A percentile compares a stretch with the other conserved stretches of the same genome.
These are phyloP conservation scores for Dendrothele bispora DNA, from an alignment of 768 basidiomycete species.

Conservation along the genomic window DNA sequence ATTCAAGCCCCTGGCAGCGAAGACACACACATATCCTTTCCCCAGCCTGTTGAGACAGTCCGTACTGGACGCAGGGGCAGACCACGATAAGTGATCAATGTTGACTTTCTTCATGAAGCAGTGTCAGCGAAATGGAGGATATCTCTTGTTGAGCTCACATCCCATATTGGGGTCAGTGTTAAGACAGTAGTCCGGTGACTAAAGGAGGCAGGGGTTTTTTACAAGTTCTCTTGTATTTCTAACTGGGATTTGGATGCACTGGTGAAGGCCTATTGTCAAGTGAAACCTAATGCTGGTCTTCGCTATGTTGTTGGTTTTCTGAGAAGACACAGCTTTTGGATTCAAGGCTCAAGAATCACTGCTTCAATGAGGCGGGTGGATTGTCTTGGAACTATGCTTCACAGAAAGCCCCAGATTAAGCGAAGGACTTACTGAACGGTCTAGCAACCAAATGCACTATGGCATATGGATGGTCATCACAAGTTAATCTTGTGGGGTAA, in stretches of 20 bases:
- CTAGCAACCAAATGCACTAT: constrained; percentile 17
- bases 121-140: no score
- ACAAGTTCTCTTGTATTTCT: constrained; percentile 8
- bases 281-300: constrained; percentile 23
- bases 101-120: no score
- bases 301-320: constrained; percentile 24
- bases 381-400: constrained; percentile 17
- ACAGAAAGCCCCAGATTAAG: constrained; percentile 4
- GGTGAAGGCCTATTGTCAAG: constrained; percentile 10
- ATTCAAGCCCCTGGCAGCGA: no score
- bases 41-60: no score
- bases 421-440: constrained; percentile 17
- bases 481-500: constrained; percentile 26
- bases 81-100: no score
- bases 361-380: constrained; percentile 22
- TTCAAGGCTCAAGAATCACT: constrained; percentile 15
- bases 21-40: no score
- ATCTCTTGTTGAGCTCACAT: no score
- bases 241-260: constrained; percentile 9
- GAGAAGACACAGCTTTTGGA: constrained; percentile 13
- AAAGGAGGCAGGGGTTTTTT: no score
- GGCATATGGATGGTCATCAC: constrained; percentile 28
- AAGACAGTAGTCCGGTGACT: no score
- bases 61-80: no score
- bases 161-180: no score